Evolutionary conservation across 164 flowering plant genomes (phyloP).

Genomic region (Umbellularia californica): DNA sequence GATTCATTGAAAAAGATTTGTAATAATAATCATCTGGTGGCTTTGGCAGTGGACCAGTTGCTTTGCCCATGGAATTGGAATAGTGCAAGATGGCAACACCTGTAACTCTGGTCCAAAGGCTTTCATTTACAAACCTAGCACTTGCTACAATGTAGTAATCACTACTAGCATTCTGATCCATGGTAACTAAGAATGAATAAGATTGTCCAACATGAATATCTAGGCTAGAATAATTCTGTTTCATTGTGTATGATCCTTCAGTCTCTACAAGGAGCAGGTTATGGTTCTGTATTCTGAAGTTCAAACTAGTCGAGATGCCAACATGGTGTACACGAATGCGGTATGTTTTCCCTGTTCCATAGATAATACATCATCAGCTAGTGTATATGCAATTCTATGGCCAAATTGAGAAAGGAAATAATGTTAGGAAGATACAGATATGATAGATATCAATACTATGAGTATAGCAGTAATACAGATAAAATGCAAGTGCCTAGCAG

Average conservation of each 20-base stretch:
- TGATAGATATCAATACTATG: no score
- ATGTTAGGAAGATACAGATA: no score
- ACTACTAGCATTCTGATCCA: constrained; percentile 90
- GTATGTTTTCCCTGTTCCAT: constrained; percentile 80
- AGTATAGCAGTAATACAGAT: no score
- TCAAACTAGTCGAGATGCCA: constrained; percentile 85
- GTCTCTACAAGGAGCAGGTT: constrained; percentile 76
- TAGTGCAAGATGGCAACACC: constrained; percentile 89
- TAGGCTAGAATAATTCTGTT: constrained; percentile 84
- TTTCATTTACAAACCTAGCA: constrained; percentile 85
- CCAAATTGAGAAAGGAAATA: no score
- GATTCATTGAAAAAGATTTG: constrained; percentile 93
- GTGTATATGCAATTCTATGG: no score
- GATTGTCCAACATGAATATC: constrained; percentile 98
- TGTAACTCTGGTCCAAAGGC: constrained; percentile 79
- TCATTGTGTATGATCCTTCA: constrained; percentile 94
- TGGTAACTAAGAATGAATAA: constrained; percentile 90
- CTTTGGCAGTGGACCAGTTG: constrained; percentile 78
- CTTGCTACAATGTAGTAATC: constrained; percentile 98
- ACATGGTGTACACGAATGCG: constrained; percentile 89
- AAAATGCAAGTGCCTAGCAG: no score
- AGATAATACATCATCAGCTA: not conserved
- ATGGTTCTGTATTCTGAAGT: constrained; percentile 92
- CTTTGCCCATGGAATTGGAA: constrained; percentile 79
- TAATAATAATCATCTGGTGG: constrained; percentile 78